Percentiles rank a stretch among this genome's conserved stretches.
Conservation (phyloP, 2,329 filamentous ascomycete genomes). For the Penicillium corylophilum region DNA sequence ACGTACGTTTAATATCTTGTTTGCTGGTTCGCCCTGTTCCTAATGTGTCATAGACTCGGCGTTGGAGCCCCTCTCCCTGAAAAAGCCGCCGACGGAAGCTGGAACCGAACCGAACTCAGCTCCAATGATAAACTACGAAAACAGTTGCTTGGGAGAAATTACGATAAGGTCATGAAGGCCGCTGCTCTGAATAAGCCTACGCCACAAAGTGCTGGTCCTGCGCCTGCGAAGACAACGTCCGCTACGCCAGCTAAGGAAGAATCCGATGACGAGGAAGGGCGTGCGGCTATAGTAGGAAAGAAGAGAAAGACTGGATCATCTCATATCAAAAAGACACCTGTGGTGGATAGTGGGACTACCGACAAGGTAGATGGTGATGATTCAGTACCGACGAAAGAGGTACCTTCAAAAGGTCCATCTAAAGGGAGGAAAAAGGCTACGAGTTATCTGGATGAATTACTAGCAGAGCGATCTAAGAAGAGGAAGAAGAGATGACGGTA, state of each 20-base stretch:
- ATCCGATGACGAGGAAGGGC: conserved; percentile 41
- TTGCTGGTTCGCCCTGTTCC: background rate
- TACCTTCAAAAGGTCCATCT: conserved; percentile 11
- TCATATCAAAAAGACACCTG: conserved; percentile 4
- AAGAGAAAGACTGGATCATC: conserved; percentile 16
- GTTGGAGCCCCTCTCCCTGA: conserved; percentile 49
- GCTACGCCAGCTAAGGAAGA: conserved; percentile 21
- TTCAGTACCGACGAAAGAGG: conserved; percentile 4
- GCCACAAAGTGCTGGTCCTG: background rate
- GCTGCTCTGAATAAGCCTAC: conserved; percentile 16
- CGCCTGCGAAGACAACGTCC: conserved; percentile 17
- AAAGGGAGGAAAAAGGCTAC: conserved; percentile 41
- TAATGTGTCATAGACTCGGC: conserved; percentile 41
- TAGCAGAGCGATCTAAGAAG: conserved; percentile 50
- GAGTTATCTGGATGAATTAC: conserved; percentile 57
- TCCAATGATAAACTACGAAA: conserved; percentile 47
- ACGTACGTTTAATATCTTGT: conserved; percentile 41
- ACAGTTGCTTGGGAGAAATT: conserved; percentile 47
- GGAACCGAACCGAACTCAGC: conserved; percentile 41
- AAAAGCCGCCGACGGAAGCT: conserved; percentile 40
- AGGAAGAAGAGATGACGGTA: conserved; percentile 43
- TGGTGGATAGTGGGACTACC: conserved; percentile 1
- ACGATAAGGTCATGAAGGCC: conserved; percentile 41
- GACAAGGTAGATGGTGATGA: conserved; percentile 4
- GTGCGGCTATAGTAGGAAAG: conserved; percentile 40